Conservation (phyloP, 164 flowering plant species). For the Tetracentron sinense region DNA sequence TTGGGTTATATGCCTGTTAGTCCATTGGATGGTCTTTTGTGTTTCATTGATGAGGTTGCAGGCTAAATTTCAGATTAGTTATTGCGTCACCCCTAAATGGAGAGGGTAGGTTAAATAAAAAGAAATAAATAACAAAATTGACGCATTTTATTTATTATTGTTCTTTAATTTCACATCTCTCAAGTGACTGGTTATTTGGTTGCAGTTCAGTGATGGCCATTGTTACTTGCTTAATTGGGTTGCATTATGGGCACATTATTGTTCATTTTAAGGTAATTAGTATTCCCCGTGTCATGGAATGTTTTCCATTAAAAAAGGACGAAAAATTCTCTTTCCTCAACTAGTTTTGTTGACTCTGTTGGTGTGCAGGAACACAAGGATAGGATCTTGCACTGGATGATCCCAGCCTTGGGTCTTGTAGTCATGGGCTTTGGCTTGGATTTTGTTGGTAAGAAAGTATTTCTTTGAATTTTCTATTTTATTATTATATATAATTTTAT, state of each 20-base stretch:
- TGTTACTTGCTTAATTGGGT: conserved; percentile 71
- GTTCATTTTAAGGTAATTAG: conserved; percentile 54
- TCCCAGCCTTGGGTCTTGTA: conserved; percentile 38
- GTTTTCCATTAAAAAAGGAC: not conserved
- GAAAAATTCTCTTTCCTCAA: not conserved
- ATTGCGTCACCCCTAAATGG: no score
- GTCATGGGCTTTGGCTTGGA: conserved; percentile 41
- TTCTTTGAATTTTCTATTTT: no score
- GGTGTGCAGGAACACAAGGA: conserved; percentile 54
- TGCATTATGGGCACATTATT: conserved; percentile 72
- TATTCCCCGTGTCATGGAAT: not conserved
- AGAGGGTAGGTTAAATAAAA: no score
- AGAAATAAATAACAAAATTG: no score
- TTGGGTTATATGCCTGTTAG: no score
- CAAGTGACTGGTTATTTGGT: no score
- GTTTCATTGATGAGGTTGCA: no score
- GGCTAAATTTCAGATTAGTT: no score
- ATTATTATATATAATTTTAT: no score
- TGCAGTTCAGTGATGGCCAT: conserved; percentile 71
- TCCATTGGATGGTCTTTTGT: no score
- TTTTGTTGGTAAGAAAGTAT: conserved; percentile 33
- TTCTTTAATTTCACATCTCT: conserved; percentile 1
- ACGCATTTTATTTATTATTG: no score
- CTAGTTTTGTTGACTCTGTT: not conserved
- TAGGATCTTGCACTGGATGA: conserved; percentile 53